Evolutionary conservation across 768 basidiomycete genomes (phyloP), one percentile per base, ranked within the genome.

Genomic region (Suillus fuscotomentosus): DNA sequence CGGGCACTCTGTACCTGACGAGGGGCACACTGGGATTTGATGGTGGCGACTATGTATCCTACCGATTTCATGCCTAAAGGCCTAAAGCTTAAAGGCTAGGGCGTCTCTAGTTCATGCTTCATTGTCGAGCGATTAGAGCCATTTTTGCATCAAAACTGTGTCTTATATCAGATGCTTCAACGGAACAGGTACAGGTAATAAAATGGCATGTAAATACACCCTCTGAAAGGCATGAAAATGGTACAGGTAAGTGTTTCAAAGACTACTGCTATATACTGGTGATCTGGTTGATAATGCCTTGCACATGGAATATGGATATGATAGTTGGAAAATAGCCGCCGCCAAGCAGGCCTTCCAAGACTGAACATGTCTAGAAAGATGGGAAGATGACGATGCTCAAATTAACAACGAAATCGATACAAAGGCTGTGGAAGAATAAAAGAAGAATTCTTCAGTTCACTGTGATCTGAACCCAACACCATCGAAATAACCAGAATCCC

Each of bases 401-500:
- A 27, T 42, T 36, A 27, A 38, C 11, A 60, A 61, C 3, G 5
- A 27, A 22, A 60, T 34, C 41, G 17, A 31, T 31, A 47, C 59
- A 50, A 41, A 63, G 27, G 34, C 13, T 38, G 31, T 20, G 47
- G 9, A 63, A 50, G 61, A 41, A 22, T 48, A 3, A 22, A 62
- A n/a, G 15, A 31, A 22, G 10, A 7, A 63, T 13, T 47, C 15
- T 27, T 31, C 9, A 36, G 3, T 20, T 68, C 47, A 76, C 48
- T 72, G 70, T 59, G 51, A 24, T 31, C 75, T 68, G 59, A 71
- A 75, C 7, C 72, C 74, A 41, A 74, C 75, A 15, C 73, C 74
- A 64, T 79, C 80, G 39, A 83, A 71, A 65, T 80, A 77, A 3
- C 85, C 83, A 9, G 82, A 84, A 62, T 87, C 83, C 27, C 83